Conservation (phyloP, 2,329 filamentous ascomycete species). For the Rhynchosporium agropyri region DNA sequence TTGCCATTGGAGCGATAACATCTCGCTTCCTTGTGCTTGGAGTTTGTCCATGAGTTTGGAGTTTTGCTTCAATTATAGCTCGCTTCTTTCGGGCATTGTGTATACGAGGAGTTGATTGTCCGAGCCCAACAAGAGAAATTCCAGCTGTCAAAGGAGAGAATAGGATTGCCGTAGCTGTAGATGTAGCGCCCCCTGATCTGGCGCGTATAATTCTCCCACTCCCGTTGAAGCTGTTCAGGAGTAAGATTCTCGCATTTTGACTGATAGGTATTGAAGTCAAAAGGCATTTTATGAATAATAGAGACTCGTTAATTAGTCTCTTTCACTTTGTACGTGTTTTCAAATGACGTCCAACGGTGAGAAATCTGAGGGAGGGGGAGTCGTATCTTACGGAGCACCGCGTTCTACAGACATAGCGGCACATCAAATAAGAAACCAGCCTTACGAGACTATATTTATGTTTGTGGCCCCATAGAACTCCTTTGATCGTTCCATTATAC, state of each 20-base stretch:
- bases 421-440: constrained; percentile 11
- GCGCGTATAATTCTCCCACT: constrained; percentile 50
- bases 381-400: background rate
- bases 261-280: constrained; percentile 47
- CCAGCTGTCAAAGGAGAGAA: constrained; percentile 47
- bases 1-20: constrained; percentile 46
- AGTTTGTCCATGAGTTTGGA: constrained; percentile 42
- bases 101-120: constrained; percentile 45
- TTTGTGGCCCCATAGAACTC: background rate
- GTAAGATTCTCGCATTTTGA: constrained; percentile 45
- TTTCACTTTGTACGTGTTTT: background rate
- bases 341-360: background rate
- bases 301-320: background rate
- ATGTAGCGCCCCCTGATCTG: constrained; percentile 47
- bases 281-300: constrained; percentile 43
- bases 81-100: constrained; percentile 49
- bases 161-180: constrained; percentile 45
- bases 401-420: background rate
- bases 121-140: constrained; percentile 46
- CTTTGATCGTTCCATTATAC: constrained; percentile 1
- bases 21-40: constrained; percentile 48
- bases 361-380: background rate
- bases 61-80: constrained; percentile 47
- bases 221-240: constrained; percentile 45
- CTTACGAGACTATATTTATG: constrained; percentile 12